Evolutionary conservation across 2,329 filamentous ascomycete genomes (phyloP).

Genomic region (Alternaria sp.): DNA sequence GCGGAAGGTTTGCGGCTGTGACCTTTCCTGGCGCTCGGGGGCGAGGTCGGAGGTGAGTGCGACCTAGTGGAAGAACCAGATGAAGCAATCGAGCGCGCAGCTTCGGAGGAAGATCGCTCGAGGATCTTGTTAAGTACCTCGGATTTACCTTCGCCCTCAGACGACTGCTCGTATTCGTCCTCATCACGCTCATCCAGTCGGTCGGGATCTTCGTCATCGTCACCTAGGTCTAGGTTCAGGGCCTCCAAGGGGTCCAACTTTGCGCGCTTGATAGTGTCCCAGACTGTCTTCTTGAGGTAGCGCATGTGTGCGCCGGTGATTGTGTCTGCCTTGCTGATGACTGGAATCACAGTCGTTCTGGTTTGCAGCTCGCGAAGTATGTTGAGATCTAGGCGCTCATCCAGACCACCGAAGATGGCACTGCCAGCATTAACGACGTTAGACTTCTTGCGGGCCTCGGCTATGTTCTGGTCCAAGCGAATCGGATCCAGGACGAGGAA

Average conservation of each 20-base stretch:
- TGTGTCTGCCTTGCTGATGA: slow-evolving; percentile 96
- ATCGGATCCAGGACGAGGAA: slow-evolving; percentile 91
- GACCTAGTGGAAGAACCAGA: slow-evolving; percentile 43
- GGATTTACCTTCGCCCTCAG: slow-evolving; percentile 43
- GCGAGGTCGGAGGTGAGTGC: slow-evolving; percentile 45
- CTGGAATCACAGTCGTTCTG: slow-evolving; percentile 93
- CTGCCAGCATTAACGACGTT: slow-evolving; percentile 57
- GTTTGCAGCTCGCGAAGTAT: slow-evolving; percentile 86
- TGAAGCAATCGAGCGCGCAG: slow-evolving; percentile 43
- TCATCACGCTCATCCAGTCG: slow-evolving; percentile 61
- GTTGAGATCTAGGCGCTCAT: slow-evolving; percentile 89
- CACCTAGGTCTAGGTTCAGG: slow-evolving; percentile 80
- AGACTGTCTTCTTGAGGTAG: slow-evolving; percentile 88
- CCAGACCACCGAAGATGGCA: slow-evolving; percentile 71
- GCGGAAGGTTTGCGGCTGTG: slow-evolving; percentile 54
- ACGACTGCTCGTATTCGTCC: slow-evolving; percentile 53
- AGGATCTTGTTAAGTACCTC: slow-evolving; percentile 50
- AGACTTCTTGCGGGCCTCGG: slow-evolving; percentile 67
- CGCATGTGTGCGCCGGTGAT: slow-evolving; percentile 96
- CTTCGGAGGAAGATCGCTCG: slow-evolving; percentile 50
- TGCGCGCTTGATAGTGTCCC: slow-evolving; percentile 83
- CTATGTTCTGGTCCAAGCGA: slow-evolving; percentile 82
- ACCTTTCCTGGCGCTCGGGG: slow-evolving; percentile 40
- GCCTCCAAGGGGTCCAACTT: slow-evolving; percentile 89
- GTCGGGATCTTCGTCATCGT: slow-evolving; percentile 66